Evolutionary conservation across 345 rosid genomes (phyloP).

Genomic region (Stellera chamaejasme): DNA sequence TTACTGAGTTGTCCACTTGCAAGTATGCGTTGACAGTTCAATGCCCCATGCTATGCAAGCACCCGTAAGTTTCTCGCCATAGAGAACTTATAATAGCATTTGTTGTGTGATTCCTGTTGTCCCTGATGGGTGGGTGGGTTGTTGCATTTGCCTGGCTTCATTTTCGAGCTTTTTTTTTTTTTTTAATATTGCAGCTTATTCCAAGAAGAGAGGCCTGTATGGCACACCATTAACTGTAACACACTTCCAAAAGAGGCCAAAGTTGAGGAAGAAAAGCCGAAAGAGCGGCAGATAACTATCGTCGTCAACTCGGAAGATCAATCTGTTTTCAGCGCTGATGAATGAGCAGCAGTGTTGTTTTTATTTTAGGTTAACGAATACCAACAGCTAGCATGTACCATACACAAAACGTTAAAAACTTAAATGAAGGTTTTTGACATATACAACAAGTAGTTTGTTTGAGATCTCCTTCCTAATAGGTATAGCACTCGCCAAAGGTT

Average conservation of each 20-base stretch:
- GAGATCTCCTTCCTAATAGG: background rate
- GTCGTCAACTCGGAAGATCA: constrained; percentile 29
- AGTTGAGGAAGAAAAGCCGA: constrained; percentile 25
- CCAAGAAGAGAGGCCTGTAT: constrained; percentile 88
- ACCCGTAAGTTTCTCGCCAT: constrained; percentile 44
- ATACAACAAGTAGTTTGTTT: no score
- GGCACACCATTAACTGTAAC: constrained; percentile 84
- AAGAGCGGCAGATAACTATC: constrained; percentile 31
- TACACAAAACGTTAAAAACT: no score
- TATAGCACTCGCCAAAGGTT: background rate
- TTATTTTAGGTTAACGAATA: no score
- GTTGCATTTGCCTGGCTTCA: background rate
- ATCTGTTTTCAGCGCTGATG: constrained; percentile 18
- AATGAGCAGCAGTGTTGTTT: constrained; percentile 5
- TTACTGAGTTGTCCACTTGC: constrained; percentile 87
- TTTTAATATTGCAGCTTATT: constrained; percentile 51
- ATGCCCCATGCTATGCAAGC: constrained; percentile 81
- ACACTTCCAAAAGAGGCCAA: constrained; percentile 36
- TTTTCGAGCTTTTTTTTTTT: constrained; percentile 11
- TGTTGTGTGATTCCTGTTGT: no score
- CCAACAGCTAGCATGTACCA: no score
- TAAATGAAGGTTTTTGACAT: no score
- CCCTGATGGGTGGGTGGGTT: no score
- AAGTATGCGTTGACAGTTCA: constrained; percentile 65
- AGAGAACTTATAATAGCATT: no score